phyloP scores from a whole-genome alignment of 805 yeast genomes.

The Lipomyces kockii region DNA sequence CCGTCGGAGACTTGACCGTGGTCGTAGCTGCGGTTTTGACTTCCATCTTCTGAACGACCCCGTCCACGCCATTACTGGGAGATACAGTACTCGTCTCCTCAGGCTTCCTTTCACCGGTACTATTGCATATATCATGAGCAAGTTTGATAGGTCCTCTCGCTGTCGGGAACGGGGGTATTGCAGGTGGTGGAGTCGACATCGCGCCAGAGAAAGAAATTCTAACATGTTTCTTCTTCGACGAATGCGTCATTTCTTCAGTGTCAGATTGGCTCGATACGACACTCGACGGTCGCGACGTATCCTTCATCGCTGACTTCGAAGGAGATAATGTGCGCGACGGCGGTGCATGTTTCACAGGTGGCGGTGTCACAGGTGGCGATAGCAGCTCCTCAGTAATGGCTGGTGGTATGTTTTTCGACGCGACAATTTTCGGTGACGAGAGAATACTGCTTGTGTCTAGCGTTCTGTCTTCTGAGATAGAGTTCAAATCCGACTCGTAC shows the following conservation, averaged over 20 bases:
- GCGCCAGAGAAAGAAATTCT: conserved; percentile 25
- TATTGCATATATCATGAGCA: not conserved
- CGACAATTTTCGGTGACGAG: conserved; percentile 11
- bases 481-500: conserved; percentile 32
- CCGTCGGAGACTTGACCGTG: not conserved
- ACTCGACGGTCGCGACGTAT: conserved; percentile 26
- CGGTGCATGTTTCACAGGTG: conserved; percentile 16
- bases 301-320: conserved; percentile 23
- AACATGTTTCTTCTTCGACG: conserved; percentile 20
- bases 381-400: conserved; percentile 26
- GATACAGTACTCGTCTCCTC: not conserved
- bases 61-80: not conserved
- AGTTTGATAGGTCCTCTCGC: not conserved
- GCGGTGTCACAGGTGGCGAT: not conserved
- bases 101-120: not conserved
- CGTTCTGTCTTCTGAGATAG: conserved; percentile 27
- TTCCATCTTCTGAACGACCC: not conserved
- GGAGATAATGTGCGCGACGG: conserved; percentile 26
- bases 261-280: conserved; percentile 20
- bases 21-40: not conserved
- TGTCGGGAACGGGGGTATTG: not conserved
- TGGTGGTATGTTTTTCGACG: conserved; percentile 11
- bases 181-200: not conserved
- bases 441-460: conserved; percentile 15
- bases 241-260: conserved; percentile 5